phyloP scores from a whole-genome alignment of 2,329 filamentous ascomycete genomes.

The Colletotrichum spinosum region DNA sequence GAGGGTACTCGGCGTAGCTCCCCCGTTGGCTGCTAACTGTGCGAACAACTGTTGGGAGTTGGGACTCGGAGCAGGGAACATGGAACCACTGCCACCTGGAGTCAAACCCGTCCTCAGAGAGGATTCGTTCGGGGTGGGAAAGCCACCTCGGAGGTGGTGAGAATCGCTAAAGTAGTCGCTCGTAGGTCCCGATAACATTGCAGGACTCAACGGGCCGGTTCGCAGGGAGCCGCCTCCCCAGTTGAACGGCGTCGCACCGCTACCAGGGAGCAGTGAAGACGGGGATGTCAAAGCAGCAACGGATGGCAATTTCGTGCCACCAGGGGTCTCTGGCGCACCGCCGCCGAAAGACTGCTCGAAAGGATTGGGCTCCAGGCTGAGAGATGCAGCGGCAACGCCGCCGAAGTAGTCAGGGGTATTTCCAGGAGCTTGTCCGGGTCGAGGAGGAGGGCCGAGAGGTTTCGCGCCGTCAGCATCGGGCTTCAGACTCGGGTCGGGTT shows the following conservation, averaged over 20 bases:
- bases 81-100: conserved; percentile 93
- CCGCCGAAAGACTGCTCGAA: conserved; percentile 94
- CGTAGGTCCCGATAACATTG: conserved; percentile 90
- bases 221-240: conserved; percentile 88
- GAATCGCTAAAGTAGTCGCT: conserved; percentile 91
- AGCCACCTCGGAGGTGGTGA: conserved; percentile 81
- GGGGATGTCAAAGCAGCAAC: conserved; percentile 93
- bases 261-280: conserved; percentile 80
- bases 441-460: conserved; percentile 78
- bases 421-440: conserved; percentile 64
- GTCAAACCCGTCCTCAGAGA: conserved; percentile 91
- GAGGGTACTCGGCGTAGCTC: conserved; percentile 87
- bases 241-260: conserved; percentile 78
- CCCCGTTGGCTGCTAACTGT: conserved; percentile 77
- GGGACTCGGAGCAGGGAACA: conserved; percentile 93
- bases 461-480: conserved; percentile 70
- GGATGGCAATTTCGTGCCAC: conserved; percentile 84
- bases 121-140: conserved; percentile 96
- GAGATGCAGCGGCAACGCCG: conserved; percentile 62
- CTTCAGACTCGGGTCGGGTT: conserved; percentile 62
- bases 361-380: conserved; percentile 90
- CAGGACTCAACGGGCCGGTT: conserved; percentile 93
- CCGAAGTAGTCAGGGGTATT: conserved; percentile 79
- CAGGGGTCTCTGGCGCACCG: conserved; percentile 80
- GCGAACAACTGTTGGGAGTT: conserved; percentile 83